Evolutionary conservation across 192 early-diverging fungal species (phyloP).

Genomic region (Ambispora gerdemannii): DNA sequence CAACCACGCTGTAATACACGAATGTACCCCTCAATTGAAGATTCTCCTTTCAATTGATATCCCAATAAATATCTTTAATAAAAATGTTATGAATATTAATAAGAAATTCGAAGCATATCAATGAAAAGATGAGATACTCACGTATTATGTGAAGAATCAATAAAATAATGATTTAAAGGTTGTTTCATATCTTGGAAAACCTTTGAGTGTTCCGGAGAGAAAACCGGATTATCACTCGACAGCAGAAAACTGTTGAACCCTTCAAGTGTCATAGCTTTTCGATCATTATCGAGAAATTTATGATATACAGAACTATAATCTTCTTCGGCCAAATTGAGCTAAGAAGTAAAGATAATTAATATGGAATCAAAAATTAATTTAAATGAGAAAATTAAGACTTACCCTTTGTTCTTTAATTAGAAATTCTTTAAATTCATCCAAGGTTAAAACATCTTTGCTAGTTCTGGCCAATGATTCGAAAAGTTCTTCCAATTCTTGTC

Average conservation of each 20-base stretch:
- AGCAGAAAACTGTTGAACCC: conserved; percentile 65
- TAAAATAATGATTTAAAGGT: conserved; percentile 77
- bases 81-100: neutral
- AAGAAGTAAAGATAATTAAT: conserved; percentile 28
- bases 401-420: conserved; percentile 59
- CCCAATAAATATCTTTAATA: conserved; percentile 64
- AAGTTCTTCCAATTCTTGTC: conserved; percentile 57
- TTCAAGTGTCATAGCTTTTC: conserved; percentile 55
- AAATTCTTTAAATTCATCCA: conserved; percentile 56
- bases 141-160: conserved; percentile 89
- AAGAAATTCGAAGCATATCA: neutral
- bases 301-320: conserved; percentile 54
- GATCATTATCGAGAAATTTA: conserved; percentile 49
- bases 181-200: conserved; percentile 65
- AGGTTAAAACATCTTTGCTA: conserved; percentile 38
- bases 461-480: conserved; percentile 46
- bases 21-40: conserved; percentile 85
- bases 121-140: conserved; percentile 4
- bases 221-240: conserved; percentile 58
- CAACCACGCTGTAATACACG: conserved; percentile 81
- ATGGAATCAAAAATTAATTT: neutral
- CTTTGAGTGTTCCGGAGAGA: conserved; percentile 47
- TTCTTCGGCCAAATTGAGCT: conserved; percentile 42
- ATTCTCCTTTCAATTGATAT: conserved; percentile 75
- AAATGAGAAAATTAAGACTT: neutral